Evolutionary conservation across 106 monocot species (phyloP).

Genomic region (Alisma plantagoaquatica): DNA sequence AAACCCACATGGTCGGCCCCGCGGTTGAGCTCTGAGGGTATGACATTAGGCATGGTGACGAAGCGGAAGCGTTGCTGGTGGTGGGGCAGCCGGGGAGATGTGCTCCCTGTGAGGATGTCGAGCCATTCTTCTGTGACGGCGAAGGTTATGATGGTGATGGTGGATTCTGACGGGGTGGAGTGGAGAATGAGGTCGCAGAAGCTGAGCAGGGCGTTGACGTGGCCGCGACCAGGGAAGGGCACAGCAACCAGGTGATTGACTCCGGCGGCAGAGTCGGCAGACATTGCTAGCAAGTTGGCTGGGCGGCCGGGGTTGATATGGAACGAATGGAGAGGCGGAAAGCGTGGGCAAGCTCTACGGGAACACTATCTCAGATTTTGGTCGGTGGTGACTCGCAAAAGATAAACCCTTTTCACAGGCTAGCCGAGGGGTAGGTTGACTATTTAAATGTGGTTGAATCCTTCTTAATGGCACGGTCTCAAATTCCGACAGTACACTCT

Average conservation of each 20-base stretch:
- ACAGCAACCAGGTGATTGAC: slow-evolving; percentile 35
- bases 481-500: no score
- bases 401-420: no score
- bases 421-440: no score
- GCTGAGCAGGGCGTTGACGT: slow-evolving; percentile 64
- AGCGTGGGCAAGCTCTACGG: neutral
- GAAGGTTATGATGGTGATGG: slow-evolving; percentile 24
- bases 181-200: slow-evolving; percentile 37
- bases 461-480: no score
- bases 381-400: no score
- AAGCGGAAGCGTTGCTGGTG: slow-evolving; percentile 14
- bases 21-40: slow-evolving; percentile 51
- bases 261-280: no score
- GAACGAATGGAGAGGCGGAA: neutral
- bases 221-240: slow-evolving; percentile 49
- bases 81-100: neutral
- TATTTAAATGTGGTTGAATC: no score
- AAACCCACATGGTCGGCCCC: slow-evolving; percentile 31
- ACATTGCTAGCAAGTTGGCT: no score
- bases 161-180: neutral
- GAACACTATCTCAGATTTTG: no score
- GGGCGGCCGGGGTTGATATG: no score
- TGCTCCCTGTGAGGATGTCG: slow-evolving; percentile 12
- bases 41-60: slow-evolving; percentile 52
- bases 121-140: slow-evolving; percentile 49